Evolutionary conservation across 2,329 filamentous ascomycete genomes (phyloP), one percentile per base, ranked within the genome.

Genomic region (Thermothelomyces thermophilus): DNA sequence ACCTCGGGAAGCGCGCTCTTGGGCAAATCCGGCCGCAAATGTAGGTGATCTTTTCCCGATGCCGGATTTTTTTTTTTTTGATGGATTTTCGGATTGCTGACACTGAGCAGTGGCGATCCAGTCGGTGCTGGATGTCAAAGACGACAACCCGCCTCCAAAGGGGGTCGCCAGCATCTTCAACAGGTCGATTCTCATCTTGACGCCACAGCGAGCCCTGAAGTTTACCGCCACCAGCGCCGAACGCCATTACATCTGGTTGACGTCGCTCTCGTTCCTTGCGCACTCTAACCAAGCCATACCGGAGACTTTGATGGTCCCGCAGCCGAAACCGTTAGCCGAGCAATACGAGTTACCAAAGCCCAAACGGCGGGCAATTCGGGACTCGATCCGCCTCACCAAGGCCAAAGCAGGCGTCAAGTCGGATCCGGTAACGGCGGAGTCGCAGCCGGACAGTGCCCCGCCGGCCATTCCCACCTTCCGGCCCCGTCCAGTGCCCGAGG

Each of bases 81-180:
- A n/a, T 10, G 16, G 17, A 26, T 9, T 14, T n/a, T 4, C 11
- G 13, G 16, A 31, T 48, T 44, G 33, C 17, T 49, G 45, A 68
- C 72, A 64, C 45, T 51, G 31, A 53, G 10, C 62, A 96, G 90
- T 98, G 61, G 81, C 78, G 9, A 96, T 98, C 57, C 91, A 97
- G 73, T 96, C 93, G 9, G 93, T 98, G 4, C 76, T 98, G 26
- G 93, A 98, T 62, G 93, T 98, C 56, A 94, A 94, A 68, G 93
- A 98, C 60, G 89, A 93, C 62, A 95, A 93, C 55, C 81, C 88
- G 6, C 66, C 87, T 34, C 91, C 91, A 1, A 93, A 86, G 65
- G 85, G 84, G 46, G 63, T 66, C 31, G 70, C 76, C 35, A 69
- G 63, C 6, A 71, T 89, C 9, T 97, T 96, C 72, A 89, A 94